Evolutionary conservation across 805 yeast genomes (phyloP).

Genomic region (Candida piceae): DNA sequence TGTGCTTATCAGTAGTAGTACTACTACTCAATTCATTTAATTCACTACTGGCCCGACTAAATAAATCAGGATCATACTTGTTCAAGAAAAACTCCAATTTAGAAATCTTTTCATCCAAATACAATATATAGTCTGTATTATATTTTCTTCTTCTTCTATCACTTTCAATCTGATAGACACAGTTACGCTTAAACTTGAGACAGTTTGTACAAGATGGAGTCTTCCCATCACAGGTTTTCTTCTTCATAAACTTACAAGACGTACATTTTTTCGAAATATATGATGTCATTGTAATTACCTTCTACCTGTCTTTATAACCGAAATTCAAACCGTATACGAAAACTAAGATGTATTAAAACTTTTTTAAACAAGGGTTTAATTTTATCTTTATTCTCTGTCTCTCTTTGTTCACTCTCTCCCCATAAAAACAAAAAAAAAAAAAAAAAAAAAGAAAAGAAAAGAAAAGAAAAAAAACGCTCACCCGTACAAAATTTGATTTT

Average conservation of each 20-base stretch:
- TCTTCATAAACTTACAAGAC: slow-evolving; percentile 16
- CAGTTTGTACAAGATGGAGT: slow-evolving; percentile 21
- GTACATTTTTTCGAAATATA: slow-evolving; percentile 8
- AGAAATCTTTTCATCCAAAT: slow-evolving; percentile 21
- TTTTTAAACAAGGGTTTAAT: no score
- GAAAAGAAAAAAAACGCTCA: no score
- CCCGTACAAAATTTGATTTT: no score
- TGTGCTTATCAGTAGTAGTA: neutral
- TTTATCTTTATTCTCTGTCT: no score
- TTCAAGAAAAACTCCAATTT: slow-evolving; percentile 20
- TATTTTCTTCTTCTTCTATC: slow-evolving; percentile 31
- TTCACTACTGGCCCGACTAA: neutral
- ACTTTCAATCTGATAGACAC: slow-evolving; percentile 18
- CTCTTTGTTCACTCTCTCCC: no score
- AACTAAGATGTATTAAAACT: no score
- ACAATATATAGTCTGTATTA: slow-evolving; percentile 29
- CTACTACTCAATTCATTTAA: neutral
- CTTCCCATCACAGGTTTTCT: slow-evolving; percentile 22
- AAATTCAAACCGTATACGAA: no score
- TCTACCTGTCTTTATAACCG: no score
- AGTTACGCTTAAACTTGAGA: slow-evolving; percentile 11
- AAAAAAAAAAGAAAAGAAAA: no score
- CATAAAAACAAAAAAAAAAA: no score
- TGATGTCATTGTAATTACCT: neutral
- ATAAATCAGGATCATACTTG: slow-evolving; percentile 17